A percentile compares a stretch with the other conserved stretches of the same genome.
Evolutionary conservation across 2,329 filamentous ascomycete genomes (phyloP).

Genomic region (Phialophora macrospora): DNA sequence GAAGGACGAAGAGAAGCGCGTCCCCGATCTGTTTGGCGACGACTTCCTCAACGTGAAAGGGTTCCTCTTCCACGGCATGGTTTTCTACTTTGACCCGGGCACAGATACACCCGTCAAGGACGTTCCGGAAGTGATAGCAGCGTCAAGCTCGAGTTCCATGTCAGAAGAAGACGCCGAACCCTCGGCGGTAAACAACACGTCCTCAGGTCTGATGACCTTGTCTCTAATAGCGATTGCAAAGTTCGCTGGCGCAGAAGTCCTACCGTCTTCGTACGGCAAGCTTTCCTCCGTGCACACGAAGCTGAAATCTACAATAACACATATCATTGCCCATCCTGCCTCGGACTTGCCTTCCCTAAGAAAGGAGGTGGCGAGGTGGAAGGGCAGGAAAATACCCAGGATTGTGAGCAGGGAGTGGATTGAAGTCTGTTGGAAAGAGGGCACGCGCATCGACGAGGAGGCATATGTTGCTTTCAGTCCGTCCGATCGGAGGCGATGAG

Average conservation of each 20-base stretch:
- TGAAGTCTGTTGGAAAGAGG: conserved; percentile 77
- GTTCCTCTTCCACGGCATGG: conserved; percentile 57
- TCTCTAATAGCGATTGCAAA: conserved; percentile 61
- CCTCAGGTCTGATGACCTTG: conserved; percentile 45
- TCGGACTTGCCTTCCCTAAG: conserved; percentile 51
- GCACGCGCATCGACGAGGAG: conserved; percentile 80
- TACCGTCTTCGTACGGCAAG: conserved; percentile 45
- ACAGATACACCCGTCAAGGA: background rate
- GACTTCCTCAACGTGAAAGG: conserved; percentile 40
- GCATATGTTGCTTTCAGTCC: conserved; percentile 39
- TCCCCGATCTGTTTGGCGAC: conserved; percentile 38
- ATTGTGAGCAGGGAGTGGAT: conserved; percentile 76
- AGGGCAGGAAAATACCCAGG: conserved; percentile 63
- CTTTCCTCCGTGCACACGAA: conserved; percentile 41
- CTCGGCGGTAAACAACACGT: background rate
- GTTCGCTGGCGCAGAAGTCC: conserved; percentile 71
- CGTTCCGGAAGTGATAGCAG: background rate
- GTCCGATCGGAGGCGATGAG: background rate
- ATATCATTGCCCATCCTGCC: conserved; percentile 64
- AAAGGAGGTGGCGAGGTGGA: conserved; percentile 39
- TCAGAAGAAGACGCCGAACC: background rate
- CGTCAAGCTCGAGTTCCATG: conserved; percentile 7
- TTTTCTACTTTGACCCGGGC: conserved; percentile 50
- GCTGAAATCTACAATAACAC: conserved; percentile 54
- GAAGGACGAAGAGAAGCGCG: conserved; percentile 38